A percentile compares a stretch with the other conserved stretches of the same genome.
phyloP scores from a whole-genome alignment of 2,329 filamentous ascomycete genomes.

The Pyrenochaeta sp. region DNA sequence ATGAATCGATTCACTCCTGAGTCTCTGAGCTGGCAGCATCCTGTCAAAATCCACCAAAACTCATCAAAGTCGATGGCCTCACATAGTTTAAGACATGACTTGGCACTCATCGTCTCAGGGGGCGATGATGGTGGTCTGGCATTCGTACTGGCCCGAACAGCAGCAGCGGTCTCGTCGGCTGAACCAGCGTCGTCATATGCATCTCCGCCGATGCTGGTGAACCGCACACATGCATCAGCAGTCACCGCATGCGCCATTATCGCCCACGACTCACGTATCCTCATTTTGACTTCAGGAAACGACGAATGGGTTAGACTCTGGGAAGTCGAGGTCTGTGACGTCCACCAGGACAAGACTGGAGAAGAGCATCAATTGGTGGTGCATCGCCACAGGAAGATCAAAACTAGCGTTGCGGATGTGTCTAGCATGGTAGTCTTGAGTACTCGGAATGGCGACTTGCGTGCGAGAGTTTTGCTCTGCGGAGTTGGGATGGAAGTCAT shows the following conservation, averaged over 20 bases:
- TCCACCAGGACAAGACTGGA: background rate
- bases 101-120: constrained; percentile 71
- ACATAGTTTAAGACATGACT: constrained; percentile 35
- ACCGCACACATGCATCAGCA: constrained; percentile 73
- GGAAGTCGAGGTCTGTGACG: constrained; percentile 37
- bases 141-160: constrained; percentile 38
- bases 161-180: background rate
- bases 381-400: constrained; percentile 38
- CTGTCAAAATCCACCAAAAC: constrained; percentile 72
- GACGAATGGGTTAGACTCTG: constrained; percentile 60
- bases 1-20: constrained; percentile 10
- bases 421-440: constrained; percentile 57
- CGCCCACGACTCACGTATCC: constrained; percentile 11
- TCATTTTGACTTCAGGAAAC: constrained; percentile 50
- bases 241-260: constrained; percentile 65
- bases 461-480: constrained; percentile 36
- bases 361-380: constrained; percentile 35
- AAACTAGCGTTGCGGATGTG: constrained; percentile 63
- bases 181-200: constrained; percentile 25
- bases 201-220: constrained; percentile 52
- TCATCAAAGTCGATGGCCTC: constrained; percentile 70
- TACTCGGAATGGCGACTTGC: background rate
- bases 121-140: constrained; percentile 88
- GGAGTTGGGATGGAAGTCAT: constrained; percentile 47
- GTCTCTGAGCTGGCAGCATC: constrained; percentile 28